These are phyloP conservation scores for Saccharum spontaneum DNA, from an alignment of 176 grass and related monocot genomes.

Conservation along the genomic window DNA sequence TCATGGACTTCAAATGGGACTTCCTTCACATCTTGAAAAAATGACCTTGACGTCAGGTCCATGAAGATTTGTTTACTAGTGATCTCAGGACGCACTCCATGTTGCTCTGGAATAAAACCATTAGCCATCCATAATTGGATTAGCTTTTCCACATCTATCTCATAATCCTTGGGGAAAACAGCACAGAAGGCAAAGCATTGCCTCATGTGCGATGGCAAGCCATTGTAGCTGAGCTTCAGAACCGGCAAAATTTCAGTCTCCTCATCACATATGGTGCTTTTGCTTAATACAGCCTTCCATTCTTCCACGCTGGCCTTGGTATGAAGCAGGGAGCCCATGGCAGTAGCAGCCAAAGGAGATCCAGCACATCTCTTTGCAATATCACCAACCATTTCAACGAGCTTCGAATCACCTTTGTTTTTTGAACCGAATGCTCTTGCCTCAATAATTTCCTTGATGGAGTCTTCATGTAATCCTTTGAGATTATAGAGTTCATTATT, in stretches of 20 bases:
- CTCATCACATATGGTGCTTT: not conserved
- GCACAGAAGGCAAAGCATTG: conserved; percentile 28
- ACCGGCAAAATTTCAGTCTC: not conserved
- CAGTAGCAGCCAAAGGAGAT: not conserved
- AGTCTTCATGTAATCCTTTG: not conserved
- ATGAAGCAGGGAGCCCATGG: not conserved
- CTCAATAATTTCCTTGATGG: not conserved
- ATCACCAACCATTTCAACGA: not conserved
- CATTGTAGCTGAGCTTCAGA: not conserved
- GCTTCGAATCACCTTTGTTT: too few relatives aligned
- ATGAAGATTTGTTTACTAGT: too few relatives aligned
- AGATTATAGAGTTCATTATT: not conserved
- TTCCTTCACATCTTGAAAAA: conserved; percentile 10
- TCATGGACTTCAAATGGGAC: too few relatives aligned
- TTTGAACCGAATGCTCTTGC: not conserved
- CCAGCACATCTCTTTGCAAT: not conserved
- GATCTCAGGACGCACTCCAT: too few relatives aligned
- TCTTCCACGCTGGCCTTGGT: not conserved
- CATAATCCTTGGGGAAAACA: conserved; percentile 26
- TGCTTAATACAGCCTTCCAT: not conserved
- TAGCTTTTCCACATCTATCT: not conserved
- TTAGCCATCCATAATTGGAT: conserved; percentile 36
- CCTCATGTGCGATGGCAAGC: not conserved
- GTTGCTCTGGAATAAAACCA: not conserved
- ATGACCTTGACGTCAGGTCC: not conserved